These are phyloP conservation scores for Metschnikowia vanudenii DNA, from an alignment of 805 yeast genomes.

Conservation along the genomic window DNA sequence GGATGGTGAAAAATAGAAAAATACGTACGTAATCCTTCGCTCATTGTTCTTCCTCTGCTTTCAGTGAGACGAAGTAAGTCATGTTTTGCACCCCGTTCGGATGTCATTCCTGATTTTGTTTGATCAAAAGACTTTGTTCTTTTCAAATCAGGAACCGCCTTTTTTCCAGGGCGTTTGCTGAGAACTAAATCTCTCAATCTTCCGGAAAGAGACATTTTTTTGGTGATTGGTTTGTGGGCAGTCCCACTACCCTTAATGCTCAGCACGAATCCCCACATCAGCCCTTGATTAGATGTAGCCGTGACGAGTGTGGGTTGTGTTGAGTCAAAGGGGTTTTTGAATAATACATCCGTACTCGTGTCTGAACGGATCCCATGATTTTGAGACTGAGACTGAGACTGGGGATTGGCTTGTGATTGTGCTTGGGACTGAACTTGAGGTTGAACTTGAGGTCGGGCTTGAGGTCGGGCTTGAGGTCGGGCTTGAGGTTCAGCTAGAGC, in stretches of 20 bases:
- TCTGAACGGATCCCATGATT: background rate
- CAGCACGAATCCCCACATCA: background rate
- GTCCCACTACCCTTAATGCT: constrained; percentile 5
- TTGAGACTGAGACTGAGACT: background rate
- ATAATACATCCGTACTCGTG: background rate
- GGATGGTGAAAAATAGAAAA: background rate
- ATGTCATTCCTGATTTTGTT: constrained; percentile 37
- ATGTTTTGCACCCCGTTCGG: constrained; percentile 25
- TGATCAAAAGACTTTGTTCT: constrained; percentile 34
- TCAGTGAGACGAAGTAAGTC: constrained; percentile 17
- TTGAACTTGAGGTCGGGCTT: background rate
- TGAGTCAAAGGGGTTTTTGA: constrained; percentile 17
- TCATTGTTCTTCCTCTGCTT: constrained; percentile 21
- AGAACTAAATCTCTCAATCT: constrained; percentile 12
- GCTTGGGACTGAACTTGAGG: too few species aligned
- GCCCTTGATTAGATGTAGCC: constrained; percentile 1
- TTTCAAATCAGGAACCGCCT: constrained; percentile 6
- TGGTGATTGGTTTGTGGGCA: background rate
- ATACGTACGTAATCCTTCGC: constrained; percentile 39
- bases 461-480: background rate
- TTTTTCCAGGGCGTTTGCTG: constrained; percentile 3
- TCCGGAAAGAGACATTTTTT: constrained; percentile 10
- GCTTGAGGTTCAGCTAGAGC: background rate
- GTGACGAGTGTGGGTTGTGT: constrained; percentile 16
- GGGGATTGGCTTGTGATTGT: too few species aligned